Evolutionary conservation across 495 filamentous ascomycete genomes (phyloP).

Genomic region (Patellaria atrata): DNA sequence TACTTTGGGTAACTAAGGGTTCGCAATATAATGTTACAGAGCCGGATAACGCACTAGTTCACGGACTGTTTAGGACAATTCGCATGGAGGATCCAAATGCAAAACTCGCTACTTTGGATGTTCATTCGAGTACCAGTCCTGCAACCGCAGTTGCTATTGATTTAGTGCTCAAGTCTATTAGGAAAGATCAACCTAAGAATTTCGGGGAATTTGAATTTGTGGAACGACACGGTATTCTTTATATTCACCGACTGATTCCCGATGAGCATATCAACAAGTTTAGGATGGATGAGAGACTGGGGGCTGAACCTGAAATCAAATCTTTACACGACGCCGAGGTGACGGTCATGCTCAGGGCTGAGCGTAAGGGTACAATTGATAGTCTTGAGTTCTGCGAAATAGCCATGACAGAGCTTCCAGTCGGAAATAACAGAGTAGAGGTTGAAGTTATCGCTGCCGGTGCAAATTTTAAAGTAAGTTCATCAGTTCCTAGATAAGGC

Average conservation of each 20-base stretch:
- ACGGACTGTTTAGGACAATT: slow-evolving; percentile 22
- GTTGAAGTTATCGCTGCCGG: slow-evolving; percentile 8
- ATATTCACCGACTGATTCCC: slow-evolving; percentile 1
- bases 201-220: slow-evolving; percentile 1
- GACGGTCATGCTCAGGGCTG: not conserved
- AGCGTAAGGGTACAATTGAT: slow-evolving; percentile 1
- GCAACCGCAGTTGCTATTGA: slow-evolving; percentile 16
- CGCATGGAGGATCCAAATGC: slow-evolving; percentile 22
- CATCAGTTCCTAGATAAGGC: too few relatives aligned
- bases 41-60: slow-evolving; percentile 21
- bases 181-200: not conserved
- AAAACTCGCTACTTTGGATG: slow-evolving; percentile 25
- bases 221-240: slow-evolving; percentile 1
- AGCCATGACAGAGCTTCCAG: not conserved
- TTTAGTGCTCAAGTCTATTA: slow-evolving; percentile 3
- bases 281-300: not conserved
- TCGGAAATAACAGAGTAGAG: slow-evolving; percentile 3
- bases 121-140: slow-evolving; percentile 11
- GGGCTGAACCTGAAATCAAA: slow-evolving; percentile 3
- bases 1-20: slow-evolving; percentile 29
- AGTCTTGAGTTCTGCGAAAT: slow-evolving; percentile 5
- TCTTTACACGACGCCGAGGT: slow-evolving; percentile 2
- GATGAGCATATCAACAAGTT: not conserved
- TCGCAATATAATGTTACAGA: slow-evolving; percentile 20
- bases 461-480: slow-evolving; percentile 11